These are phyloP conservation scores for Hydnomerulius pinastri DNA, from an alignment of 768 basidiomycete genomes.

Conservation along the genomic window DNA sequence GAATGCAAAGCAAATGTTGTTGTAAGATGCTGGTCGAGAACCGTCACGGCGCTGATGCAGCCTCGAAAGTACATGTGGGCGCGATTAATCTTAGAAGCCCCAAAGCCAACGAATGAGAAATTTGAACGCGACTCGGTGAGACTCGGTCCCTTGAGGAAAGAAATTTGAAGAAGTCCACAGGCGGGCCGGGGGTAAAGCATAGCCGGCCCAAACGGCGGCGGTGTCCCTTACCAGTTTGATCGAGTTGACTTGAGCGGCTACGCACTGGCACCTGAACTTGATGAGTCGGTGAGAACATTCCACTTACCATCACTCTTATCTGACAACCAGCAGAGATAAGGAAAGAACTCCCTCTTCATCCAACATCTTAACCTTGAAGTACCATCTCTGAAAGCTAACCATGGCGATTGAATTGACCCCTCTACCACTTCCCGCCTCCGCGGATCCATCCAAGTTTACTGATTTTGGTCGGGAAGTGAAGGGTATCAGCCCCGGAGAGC, in stretches of 20 bases:
- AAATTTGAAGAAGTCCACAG: too few relatives aligned
- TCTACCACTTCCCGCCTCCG: slow-evolving; percentile 71
- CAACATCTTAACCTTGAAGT: neutral
- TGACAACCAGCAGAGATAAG: neutral
- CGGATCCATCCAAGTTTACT: slow-evolving; percentile 63
- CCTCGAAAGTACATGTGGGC: too few relatives aligned
- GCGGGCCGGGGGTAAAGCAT: neutral
- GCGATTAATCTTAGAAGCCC: neutral
- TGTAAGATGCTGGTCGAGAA: too few relatives aligned
- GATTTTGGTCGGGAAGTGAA: slow-evolving; percentile 79
- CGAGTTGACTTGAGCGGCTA: too few relatives aligned
- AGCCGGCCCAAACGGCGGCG: too few relatives aligned
- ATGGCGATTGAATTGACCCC: slow-evolving; percentile 73
- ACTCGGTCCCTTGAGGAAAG: too few relatives aligned
- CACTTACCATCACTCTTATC: neutral
- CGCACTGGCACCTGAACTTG: too few relatives aligned
- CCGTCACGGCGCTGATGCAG: too few relatives aligned
- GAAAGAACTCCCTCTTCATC: neutral
- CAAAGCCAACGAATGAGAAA: too few relatives aligned
- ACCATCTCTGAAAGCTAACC: slow-evolving; percentile 1
- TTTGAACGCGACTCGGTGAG: too few relatives aligned
- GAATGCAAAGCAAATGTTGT: too few relatives aligned
- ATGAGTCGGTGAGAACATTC: neutral
- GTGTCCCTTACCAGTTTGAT: too few relatives aligned
- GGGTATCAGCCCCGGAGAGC: slow-evolving; percentile 65